Evolutionary conservation across 2,329 filamentous ascomycete genomes (phyloP).

Genomic region (Diaporthe eres): DNA sequence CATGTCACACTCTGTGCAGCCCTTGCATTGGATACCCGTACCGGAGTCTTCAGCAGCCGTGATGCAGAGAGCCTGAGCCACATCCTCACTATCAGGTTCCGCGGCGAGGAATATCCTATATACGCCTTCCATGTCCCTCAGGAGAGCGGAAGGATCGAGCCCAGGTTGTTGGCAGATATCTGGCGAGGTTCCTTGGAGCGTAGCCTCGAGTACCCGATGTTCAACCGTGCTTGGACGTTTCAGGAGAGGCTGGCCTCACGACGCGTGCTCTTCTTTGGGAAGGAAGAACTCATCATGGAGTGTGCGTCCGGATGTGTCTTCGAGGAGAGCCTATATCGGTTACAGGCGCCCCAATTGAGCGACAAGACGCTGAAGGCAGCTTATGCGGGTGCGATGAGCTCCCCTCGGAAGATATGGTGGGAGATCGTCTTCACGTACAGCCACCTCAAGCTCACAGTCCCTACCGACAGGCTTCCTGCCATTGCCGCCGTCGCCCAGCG

Average conservation of each 20-base stretch:
- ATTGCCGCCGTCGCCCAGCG: slow-evolving; percentile 16
- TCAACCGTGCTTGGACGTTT: slow-evolving; percentile 18
- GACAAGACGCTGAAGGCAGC: slow-evolving; percentile 3
- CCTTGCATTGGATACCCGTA: not conserved
- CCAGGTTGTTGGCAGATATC: not conserved
- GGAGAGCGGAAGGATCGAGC: slow-evolving; percentile 17
- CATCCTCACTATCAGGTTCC: not conserved
- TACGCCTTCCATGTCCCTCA: not conserved
- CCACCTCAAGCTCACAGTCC: slow-evolving; percentile 12
- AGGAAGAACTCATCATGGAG: slow-evolving; percentile 27
- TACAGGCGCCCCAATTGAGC: not conserved
- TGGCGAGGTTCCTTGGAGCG: not conserved
- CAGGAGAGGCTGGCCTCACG: slow-evolving; percentile 31
- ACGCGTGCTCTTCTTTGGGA: slow-evolving; percentile 20
- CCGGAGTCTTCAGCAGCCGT: not conserved
- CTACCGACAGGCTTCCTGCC: slow-evolving; percentile 13
- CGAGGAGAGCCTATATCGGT: not conserved
- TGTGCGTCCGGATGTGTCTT: slow-evolving; percentile 11
- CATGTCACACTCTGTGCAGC: slow-evolving; percentile 12
- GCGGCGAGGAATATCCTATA: not conserved
- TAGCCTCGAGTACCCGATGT: not conserved
- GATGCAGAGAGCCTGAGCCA: not conserved
- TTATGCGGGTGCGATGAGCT: not conserved
- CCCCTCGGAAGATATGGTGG: not conserved
- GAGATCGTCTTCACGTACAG: slow-evolving; percentile 1